Evolutionary conservation across 305 asterid species (phyloP).

Genomic region (Solanum chacoense): DNA sequence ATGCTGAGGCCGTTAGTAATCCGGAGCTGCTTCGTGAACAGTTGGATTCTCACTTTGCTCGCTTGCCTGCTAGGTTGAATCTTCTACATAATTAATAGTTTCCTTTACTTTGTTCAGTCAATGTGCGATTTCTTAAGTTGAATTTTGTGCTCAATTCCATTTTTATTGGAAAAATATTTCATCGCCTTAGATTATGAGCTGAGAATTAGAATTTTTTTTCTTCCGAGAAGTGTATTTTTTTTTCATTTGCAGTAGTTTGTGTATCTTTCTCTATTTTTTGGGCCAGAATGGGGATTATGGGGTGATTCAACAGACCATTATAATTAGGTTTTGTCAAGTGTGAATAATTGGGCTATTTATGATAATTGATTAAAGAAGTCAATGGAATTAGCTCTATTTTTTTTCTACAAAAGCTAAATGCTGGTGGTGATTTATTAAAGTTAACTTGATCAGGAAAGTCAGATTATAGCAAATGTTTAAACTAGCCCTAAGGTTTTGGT

Average conservation of each 20-base stretch:
- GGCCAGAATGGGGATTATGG: not conserved
- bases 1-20: conserved; percentile 51
- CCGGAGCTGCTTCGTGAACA: conserved; percentile 59
- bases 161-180: not conserved
- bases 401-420: not conserved
- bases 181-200: not conserved
- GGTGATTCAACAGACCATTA: not conserved
- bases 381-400: not conserved
- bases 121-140: not conserved
- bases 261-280: not conserved
- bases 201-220: not conserved
- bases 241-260: not conserved
- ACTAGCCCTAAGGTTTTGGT: not conserved
- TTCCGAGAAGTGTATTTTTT: not conserved
- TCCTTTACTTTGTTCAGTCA: not conserved
- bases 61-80: conserved; percentile 79
- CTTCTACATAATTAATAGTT: not conserved
- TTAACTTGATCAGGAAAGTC: not conserved
- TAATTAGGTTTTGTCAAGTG: not conserved
- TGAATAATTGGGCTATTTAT: not conserved
- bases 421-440: not conserved
- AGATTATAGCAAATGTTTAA: not conserved
- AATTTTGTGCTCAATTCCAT: not conserved
- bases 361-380: not conserved
- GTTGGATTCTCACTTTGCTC: conserved; percentile 77